Evolutionary conservation across 306 rosid genomes (phyloP).

Genomic region (Glycyrrhiza uralensis): DNA sequence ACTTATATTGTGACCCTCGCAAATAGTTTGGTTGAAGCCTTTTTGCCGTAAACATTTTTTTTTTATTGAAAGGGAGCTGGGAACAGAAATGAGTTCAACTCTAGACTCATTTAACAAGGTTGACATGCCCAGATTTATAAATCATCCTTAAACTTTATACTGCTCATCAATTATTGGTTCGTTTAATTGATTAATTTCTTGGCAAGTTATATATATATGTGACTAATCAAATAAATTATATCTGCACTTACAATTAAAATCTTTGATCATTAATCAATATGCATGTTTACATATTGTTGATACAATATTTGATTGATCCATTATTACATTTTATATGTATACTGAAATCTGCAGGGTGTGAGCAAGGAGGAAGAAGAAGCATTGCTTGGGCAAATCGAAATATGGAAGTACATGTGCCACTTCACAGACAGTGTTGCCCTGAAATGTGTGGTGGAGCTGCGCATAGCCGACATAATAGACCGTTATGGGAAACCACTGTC

Average conservation of each 20-base stretch:
- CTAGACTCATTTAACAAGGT: neutral
- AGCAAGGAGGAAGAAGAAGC: slow-evolving; percentile 35
- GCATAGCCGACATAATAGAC: slow-evolving; percentile 41
- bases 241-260: no score
- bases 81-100: neutral
- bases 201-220: neutral
- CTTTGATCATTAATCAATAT: no score
- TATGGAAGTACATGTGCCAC: slow-evolving; percentile 39
- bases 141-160: neutral
- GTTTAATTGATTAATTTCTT: neutral
- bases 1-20: neutral
- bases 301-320: no score
- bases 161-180: neutral
- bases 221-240: no score
- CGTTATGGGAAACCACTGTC: slow-evolving; percentile 31
- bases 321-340: neutral
- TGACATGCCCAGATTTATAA: neutral
- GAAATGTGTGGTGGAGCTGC: slow-evolving; percentile 34
- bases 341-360: no score
- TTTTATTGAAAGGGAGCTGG: neutral
- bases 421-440: slow-evolving; percentile 41
- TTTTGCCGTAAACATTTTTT: neutral
- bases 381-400: slow-evolving; percentile 38
- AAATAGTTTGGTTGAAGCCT: neutral
- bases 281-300: no score